phyloP scores from a whole-genome alignment of 2,329 filamentous ascomycete species.

The Penicillium sp. region DNA sequence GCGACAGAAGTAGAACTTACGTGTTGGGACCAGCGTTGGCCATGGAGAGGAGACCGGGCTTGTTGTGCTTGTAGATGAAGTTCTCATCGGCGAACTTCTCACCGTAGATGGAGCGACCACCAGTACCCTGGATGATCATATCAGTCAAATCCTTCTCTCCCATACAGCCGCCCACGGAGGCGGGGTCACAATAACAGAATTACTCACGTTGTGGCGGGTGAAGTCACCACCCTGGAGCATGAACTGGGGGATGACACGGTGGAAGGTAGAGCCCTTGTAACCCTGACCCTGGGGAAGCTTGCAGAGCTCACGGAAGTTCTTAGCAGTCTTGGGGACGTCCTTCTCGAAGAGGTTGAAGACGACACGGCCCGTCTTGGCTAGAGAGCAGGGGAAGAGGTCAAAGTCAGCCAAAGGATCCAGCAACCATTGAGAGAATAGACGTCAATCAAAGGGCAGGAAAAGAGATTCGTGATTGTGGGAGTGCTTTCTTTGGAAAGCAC shows the following conservation, averaged over 20 bases:
- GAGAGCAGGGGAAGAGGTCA: too few relatives aligned
- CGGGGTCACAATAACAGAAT: too few relatives aligned
- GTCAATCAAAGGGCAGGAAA: slow-evolving; percentile 4
- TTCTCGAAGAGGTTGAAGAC: slow-evolving; percentile 81
- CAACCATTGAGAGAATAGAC: slow-evolving; percentile 18
- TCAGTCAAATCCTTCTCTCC: too few relatives aligned
- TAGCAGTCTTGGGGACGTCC: slow-evolving; percentile 75
- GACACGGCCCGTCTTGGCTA: slow-evolving; percentile 69
- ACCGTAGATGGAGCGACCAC: slow-evolving; percentile 88
- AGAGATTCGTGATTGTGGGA: too few relatives aligned
- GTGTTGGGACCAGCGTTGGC: slow-evolving; percentile 94
- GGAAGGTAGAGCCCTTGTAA: slow-evolving; percentile 75
- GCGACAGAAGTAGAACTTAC: slow-evolving; percentile 38
- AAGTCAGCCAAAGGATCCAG: too few relatives aligned
- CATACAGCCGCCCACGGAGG: too few relatives aligned
- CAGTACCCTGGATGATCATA: slow-evolving; percentile 61
- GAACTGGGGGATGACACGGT: slow-evolving; percentile 86
- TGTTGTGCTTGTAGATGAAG: slow-evolving; percentile 66
- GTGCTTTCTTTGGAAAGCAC: too few relatives aligned
- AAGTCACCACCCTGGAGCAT: slow-evolving; percentile 97
- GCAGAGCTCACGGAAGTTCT: slow-evolving; percentile 80
- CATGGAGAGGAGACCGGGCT: slow-evolving; percentile 79
- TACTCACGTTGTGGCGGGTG: slow-evolving; percentile 76
- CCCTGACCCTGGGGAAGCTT: slow-evolving; percentile 62
- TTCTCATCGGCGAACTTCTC: slow-evolving; percentile 94